Conservation (phyloP, 768 basidiomycete genomes). For the Hebeloma cylindrosporum region DNA sequence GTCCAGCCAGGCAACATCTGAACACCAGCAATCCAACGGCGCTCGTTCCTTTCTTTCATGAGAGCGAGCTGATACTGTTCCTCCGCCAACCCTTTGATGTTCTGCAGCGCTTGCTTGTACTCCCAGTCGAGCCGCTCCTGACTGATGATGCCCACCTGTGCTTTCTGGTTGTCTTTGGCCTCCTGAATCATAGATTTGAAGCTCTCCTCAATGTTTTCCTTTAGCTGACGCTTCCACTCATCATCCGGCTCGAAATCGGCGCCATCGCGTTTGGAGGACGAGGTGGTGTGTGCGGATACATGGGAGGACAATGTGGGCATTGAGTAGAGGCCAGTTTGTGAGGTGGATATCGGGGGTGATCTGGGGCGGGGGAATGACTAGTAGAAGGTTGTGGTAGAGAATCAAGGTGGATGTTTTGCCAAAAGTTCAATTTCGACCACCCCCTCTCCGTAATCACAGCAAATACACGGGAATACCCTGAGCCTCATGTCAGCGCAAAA, state of each 20-base stretch:
- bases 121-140: conserved; percentile 34
- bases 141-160: conserved; percentile 44
- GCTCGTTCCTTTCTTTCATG: conserved; percentile 48
- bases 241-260: conserved; percentile 52
- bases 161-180: conserved; percentile 57
- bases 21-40: conserved; percentile 46
- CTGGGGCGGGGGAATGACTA: background rate
- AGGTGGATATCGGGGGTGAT: conserved; percentile 3
- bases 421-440: conserved; percentile 18
- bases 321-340: conserved; percentile 22
- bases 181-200: conserved; percentile 51
- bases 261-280: conserved; percentile 23
- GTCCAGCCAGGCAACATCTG: conserved; percentile 29
- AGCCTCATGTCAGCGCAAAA: conserved; percentile 60
- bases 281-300: conserved; percentile 24
- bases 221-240: conserved; percentile 50
- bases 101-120: conserved; percentile 41
- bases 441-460: conserved; percentile 28
- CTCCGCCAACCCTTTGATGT: conserved; percentile 43
- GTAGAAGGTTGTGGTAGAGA: conserved; percentile 7
- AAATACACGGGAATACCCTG: conserved; percentile 42
- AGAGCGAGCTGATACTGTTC: conserved; percentile 47
- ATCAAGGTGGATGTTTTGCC: background rate
- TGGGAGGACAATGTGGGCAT: conserved; percentile 37
- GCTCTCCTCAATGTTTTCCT: conserved; percentile 48